Conservation (phyloP, 768 basidiomycete species). For the Lactifluus hygrophoroides region DNA sequence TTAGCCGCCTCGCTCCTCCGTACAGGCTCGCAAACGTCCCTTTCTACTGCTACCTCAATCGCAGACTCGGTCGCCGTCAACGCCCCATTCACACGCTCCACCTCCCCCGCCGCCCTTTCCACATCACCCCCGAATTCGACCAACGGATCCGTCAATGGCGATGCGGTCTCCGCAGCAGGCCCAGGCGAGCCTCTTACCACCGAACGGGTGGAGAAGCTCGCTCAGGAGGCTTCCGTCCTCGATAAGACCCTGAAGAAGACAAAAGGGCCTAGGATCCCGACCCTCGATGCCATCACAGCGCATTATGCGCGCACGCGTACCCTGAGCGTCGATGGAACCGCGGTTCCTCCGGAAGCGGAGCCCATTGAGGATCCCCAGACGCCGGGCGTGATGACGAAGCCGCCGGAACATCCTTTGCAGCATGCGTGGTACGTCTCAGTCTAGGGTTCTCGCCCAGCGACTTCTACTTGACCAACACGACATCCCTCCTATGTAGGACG, state of each 20-base stretch:
- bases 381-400: constrained; percentile 58
- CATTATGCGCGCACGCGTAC: constrained; percentile 63
- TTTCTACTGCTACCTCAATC: constrained; percentile 27
- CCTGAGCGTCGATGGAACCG: constrained; percentile 48
- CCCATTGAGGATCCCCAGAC: constrained; percentile 80
- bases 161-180: constrained; percentile 23
- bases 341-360: constrained; percentile 67
- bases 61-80: constrained; percentile 63
- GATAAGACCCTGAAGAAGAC: constrained; percentile 23
- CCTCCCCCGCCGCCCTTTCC: constrained; percentile 49
- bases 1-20: constrained; percentile 67
- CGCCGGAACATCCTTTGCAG: constrained; percentile 77
- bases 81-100: constrained; percentile 54
- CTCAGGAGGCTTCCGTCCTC: constrained; percentile 39
- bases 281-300: constrained; percentile 77
- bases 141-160: constrained; percentile 31
- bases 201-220: constrained; percentile 57
- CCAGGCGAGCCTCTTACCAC: constrained; percentile 50
- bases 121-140: constrained; percentile 41
- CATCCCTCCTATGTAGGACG: constrained; percentile 46
- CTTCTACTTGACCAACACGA: not conserved
- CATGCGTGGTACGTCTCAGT: constrained; percentile 59
- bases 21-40: constrained; percentile 43
- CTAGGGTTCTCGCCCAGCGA: not conserved
- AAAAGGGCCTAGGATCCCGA: constrained; percentile 81